Base-by-base conservation (phyloP, 1,284 basidiomycete genomes). In the Cutaneotrichosporon daszewskae region DNA sequence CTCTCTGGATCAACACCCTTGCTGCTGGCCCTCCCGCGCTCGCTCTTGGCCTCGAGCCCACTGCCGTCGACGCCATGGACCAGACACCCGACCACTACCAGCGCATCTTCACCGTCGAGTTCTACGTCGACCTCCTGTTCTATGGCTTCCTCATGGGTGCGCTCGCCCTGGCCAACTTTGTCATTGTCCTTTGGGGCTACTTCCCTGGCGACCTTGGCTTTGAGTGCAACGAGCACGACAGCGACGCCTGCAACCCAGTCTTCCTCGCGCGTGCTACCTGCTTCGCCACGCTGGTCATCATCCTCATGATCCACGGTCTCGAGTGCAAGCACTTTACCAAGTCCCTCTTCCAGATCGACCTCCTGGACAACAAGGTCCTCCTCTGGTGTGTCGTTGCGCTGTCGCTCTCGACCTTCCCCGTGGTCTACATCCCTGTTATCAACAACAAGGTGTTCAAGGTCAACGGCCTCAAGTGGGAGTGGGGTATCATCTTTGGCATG, bases 121-220 rank as follows among this genome's bases (percentile, higher is more conserved):
- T 68, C 61, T 76, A 77, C 50, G 53, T 77, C 42, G 83, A 84
- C 58, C 75, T 79, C 40, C 43, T 79, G 31, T 75, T 78, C 26
- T 84, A 84, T 64, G 82, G 83, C 3, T 54, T 82, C 40, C 63
- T 79, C 47, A 83, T 84, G 72, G 80, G 79, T 4, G 75, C 72
- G 0, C 72, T 77, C 14, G 75, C 74, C 43, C 64, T 83, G 22
- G 62, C 69, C 48, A 76, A 72, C 60, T 79, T 79, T 57, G 73
- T 49, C 20, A 74, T 80, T 38, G 75, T 81, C 47, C 71, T 79
- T 19, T 81, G 75, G 58, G 78, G 79, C 11, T 51, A 45, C 39
- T 52, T 45, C 16, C 60, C 74, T 32, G 79, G 77, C 9, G 60
- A 77, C 34, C 70, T 81, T 13, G 77, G 76, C 11, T 37, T 51